phyloP scores from a whole-genome alignment of 208 protist genomes.

The Trichomonas gallinae region DNA sequence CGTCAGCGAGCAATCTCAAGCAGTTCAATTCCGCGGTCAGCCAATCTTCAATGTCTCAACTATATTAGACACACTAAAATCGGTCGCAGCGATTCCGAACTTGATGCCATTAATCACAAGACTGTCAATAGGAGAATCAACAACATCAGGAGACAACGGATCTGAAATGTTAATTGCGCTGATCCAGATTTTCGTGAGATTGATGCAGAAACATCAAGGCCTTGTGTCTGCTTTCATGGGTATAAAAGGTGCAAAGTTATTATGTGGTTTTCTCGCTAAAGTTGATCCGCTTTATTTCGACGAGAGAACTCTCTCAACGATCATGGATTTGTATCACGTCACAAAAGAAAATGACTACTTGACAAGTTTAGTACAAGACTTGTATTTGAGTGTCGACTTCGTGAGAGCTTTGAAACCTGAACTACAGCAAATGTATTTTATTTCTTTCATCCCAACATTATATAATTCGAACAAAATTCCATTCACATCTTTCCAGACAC shows the following conservation, averaged over 20 bases:
- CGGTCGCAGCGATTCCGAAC: background rate
- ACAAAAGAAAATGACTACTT: background rate
- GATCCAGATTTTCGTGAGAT: background rate
- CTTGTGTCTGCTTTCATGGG: background rate
- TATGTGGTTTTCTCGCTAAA: background rate
- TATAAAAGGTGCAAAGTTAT: background rate
- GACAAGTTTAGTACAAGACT: background rate
- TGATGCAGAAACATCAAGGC: background rate
- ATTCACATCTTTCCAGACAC: background rate
- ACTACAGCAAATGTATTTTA: background rate
- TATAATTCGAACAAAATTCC: background rate
- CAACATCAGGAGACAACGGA: background rate
- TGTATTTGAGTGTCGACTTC: background rate
- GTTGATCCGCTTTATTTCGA: background rate
- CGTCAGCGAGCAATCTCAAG: background rate
- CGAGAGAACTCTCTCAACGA: background rate
- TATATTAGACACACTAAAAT: background rate
- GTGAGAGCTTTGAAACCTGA: background rate
- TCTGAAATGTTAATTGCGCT: background rate
- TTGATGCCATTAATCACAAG: background rate
- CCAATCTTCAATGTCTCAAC: background rate
- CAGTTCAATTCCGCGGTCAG: background rate
- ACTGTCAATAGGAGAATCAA: background rate
- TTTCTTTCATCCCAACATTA: background rate
- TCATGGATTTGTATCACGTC: background rate